Evolutionary conservation across 73 alveolate species (phyloP).

Genomic region (Paraurostyla sp.): DNA sequence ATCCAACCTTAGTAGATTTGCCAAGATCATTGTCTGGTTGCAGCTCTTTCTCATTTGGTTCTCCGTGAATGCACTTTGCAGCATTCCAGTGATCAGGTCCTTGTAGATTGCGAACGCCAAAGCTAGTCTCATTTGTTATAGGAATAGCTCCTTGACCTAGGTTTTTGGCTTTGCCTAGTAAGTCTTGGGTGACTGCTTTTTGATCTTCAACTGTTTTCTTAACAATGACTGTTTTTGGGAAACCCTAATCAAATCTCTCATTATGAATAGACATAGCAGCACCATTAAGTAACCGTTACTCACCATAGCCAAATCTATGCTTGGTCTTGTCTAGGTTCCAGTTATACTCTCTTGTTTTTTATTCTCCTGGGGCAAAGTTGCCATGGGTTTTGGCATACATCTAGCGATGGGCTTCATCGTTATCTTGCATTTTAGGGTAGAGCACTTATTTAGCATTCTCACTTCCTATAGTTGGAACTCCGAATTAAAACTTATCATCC

Average conservation of each 20-base stretch:
- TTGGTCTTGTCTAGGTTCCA: constrained; percentile 79
- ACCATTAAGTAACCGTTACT: constrained; percentile 81
- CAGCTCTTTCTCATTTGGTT: constrained; percentile 81
- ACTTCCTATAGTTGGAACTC: constrained; percentile 82
- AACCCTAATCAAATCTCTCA: constrained; percentile 78
- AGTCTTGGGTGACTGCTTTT: constrained; percentile 83
- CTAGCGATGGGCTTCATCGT: constrained; percentile 71
- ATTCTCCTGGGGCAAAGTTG: constrained; percentile 87
- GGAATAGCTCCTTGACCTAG: constrained; percentile 80
- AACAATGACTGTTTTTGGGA: constrained; percentile 88
- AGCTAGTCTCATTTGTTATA: constrained; percentile 72
- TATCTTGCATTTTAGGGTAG: constrained; percentile 75
- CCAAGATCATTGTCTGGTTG: constrained; percentile 94
- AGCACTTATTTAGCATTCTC: constrained; percentile 84
- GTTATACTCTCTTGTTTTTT: constrained; percentile 81
- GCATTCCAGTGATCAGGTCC: constrained; percentile 90
- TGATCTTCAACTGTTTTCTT: constrained; percentile 89
- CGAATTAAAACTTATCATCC: constrained; percentile 75
- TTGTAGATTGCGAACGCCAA: constrained; percentile 75
- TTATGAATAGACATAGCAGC: constrained; percentile 85
- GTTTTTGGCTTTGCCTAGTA: constrained; percentile 88
- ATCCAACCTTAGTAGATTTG: constrained; percentile 76
- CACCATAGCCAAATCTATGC: constrained; percentile 87
- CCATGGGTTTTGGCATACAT: constrained; percentile 87
- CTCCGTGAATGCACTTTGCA: constrained; percentile 89